phyloP scores from a whole-genome alignment of 768 basidiomycete species.

The Termitomyces sp. region DNA sequence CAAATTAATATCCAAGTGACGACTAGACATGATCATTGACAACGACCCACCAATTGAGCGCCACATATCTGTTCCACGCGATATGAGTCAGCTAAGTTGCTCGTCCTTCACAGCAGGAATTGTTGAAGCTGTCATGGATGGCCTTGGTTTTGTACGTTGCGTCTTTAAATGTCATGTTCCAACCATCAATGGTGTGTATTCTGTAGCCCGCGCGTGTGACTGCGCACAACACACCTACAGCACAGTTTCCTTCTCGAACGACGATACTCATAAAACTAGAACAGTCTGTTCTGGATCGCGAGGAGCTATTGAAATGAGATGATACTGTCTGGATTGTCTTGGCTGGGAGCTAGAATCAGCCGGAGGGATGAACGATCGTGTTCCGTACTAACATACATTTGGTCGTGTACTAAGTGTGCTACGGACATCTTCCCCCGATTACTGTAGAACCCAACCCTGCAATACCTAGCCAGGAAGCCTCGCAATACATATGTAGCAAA shows the following conservation, averaged over 20 bases:
- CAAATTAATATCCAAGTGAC: conserved; percentile 5
- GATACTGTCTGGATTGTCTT: conserved; percentile 14
- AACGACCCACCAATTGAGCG: conserved; percentile 92
- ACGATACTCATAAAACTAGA: conserved; percentile 98
- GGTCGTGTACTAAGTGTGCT: neutral
- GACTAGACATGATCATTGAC: conserved; percentile 93
- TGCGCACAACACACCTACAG: conserved; percentile 86
- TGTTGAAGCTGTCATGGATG: conserved; percentile 95
- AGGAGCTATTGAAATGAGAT: conserved; percentile 69
- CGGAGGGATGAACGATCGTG: neutral
- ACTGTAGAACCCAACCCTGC: neutral
- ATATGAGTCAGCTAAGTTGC: conserved; percentile 91
- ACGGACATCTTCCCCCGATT: neutral
- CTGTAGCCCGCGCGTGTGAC: conserved; percentile 87
- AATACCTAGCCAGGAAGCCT: no score
- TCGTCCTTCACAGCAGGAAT: conserved; percentile 98
- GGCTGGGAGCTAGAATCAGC: neutral
- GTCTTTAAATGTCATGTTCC: neutral
- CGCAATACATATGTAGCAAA: no score
- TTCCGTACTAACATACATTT: neutral
- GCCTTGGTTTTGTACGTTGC: conserved; percentile 83
- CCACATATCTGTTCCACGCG: conserved; percentile 88
- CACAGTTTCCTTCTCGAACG: conserved; percentile 75
- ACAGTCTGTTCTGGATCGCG: conserved; percentile 87
- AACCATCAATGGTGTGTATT: conserved; percentile 4